Percentiles rank a stretch among this genome's conserved stretches.
Conservation (phyloP, 2,329 filamentous ascomycete genomes). For the Chalaropsis thielavioides region DNA sequence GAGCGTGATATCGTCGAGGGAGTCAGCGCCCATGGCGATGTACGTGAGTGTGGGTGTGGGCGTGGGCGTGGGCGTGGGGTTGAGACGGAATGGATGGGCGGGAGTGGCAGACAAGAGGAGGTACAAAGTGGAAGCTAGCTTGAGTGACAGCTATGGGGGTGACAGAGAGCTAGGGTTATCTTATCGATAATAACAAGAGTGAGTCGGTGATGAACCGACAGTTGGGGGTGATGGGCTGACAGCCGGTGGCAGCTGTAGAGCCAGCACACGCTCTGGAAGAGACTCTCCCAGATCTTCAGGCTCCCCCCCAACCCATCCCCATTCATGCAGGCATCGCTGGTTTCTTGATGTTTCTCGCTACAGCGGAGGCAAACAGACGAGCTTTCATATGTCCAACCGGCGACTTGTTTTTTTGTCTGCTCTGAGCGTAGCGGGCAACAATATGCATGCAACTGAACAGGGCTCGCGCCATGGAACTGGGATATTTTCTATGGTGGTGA, state of each 20-base stretch:
- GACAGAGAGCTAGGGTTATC: neutral
- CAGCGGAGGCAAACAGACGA: neutral
- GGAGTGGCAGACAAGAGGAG: too few species aligned
- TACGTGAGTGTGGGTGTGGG: neutral
- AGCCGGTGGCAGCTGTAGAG: too few species aligned
- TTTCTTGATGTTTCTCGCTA: neutral
- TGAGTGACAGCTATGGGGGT: neutral
- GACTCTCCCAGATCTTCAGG: neutral
- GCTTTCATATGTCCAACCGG: neutral
- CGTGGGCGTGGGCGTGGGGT: neutral
- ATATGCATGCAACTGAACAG: neutral
- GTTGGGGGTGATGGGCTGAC: too few species aligned
- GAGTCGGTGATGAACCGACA: too few species aligned
- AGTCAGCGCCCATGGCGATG: slow-evolving; percentile 23
- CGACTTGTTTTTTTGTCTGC: too few species aligned
- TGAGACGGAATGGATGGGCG: neutral
- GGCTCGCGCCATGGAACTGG: neutral
- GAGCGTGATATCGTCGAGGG: slow-evolving; percentile 37
- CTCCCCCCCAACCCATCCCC: neutral
- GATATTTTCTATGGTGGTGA: slow-evolving; percentile 10
- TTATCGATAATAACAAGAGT: slow-evolving; percentile 7
- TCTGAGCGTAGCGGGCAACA: neutral
- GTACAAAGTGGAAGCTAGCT: neutral
- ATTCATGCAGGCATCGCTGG: neutral
- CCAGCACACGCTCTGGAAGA: too few species aligned